Evolutionary conservation across 202 grass and related monocot species (phyloP).

Genomic region (Zoysia matrella): DNA sequence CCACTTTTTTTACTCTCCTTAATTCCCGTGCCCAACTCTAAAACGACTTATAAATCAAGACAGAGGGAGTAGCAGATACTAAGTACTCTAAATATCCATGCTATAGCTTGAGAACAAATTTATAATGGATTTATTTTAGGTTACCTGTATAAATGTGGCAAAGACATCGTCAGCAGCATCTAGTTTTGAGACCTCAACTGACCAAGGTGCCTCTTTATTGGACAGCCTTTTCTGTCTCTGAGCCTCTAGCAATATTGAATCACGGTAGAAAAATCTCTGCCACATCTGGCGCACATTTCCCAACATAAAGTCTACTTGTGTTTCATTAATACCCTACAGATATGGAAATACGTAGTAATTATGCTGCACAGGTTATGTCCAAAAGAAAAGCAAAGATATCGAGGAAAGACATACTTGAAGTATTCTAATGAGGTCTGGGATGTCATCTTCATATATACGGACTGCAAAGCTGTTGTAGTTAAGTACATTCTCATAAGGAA

Average conservation of each 20-base stretch:
- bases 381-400: slow-evolving; percentile 23
- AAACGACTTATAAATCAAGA: too few species aligned
- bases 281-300: slow-evolving; percentile 78
- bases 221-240: slow-evolving; percentile 72
- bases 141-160: slow-evolving; percentile 93
- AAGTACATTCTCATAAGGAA: slow-evolving; percentile 96
- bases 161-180: slow-evolving; percentile 77
- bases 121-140: slow-evolving; percentile 3
- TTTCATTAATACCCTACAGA: slow-evolving; percentile 71
- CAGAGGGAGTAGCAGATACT: too few species aligned
- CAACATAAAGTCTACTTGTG: slow-evolving; percentile 86
- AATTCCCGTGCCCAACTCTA: too few species aligned
- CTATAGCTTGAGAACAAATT: slow-evolving; percentile 5
- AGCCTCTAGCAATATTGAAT: slow-evolving; percentile 90
- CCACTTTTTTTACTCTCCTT: too few species aligned
- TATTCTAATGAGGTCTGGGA: slow-evolving; percentile 72
- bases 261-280: slow-evolving; percentile 93
- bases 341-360: slow-evolving; percentile 18
- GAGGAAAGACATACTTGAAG: slow-evolving; percentile 57
- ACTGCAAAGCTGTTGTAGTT: slow-evolving; percentile 89
- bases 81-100: background rate
- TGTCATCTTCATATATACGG: slow-evolving; percentile 85
- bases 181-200: slow-evolving; percentile 86
- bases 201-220: slow-evolving; percentile 71
- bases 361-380: slow-evolving; percentile 13